Base-by-base conservation (phyloP, 768 basidiomycete species). In the Pleurotus eryngii region DNA sequence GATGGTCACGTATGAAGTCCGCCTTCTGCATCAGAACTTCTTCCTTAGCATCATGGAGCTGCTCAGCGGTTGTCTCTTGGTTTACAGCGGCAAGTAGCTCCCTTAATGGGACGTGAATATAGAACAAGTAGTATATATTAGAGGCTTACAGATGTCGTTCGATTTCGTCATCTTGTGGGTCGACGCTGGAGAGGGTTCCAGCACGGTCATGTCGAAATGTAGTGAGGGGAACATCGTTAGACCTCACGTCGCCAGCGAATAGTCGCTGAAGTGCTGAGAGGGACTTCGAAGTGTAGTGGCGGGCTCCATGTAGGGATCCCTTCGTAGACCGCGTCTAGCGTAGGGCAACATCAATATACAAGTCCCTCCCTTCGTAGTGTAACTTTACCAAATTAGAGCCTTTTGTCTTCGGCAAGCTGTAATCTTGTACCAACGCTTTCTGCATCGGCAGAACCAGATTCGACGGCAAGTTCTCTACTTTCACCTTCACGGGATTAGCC, bases 1-100 rank as follows among this genome's bases (percentile, higher is more conserved):
- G 94, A 71, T 97, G 89, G 55, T 87, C 83, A 2, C 81, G 83
- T 61, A 97, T 96, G 68, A 96, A 94, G 61, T 95, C 91, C 0
- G 89, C 87, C 66, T 86, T 89, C 63, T 83, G 83, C 6, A 89
- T 90, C 5, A 84, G 81, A 17, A 81, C 81, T 71, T 95, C 91
- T 57, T 84, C 79, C 38, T 81, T 60, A 17, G 80, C 80, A 64
- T 95, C 89, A 58, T 79, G 77, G 7, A 79, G 65, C 45, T 86
- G 82, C 60, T 86, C 83, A 5, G 72, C 68, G 3, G 73, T 69
- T 0, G 70, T 68, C 9, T 84, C 83, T n/a, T 77, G 73, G 60
- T 85, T 84, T 46, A 89, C 73, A 9, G 83, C 76, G 14, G 87
- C 85, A 27, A 92, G 70, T 2, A 91, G 75, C 43, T 91, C 89